A percentile compares a stretch with the other conserved stretches of the same genome.
Conservation (phyloP, 257 asterid species). For the Fraxinus excelsior region DNA sequence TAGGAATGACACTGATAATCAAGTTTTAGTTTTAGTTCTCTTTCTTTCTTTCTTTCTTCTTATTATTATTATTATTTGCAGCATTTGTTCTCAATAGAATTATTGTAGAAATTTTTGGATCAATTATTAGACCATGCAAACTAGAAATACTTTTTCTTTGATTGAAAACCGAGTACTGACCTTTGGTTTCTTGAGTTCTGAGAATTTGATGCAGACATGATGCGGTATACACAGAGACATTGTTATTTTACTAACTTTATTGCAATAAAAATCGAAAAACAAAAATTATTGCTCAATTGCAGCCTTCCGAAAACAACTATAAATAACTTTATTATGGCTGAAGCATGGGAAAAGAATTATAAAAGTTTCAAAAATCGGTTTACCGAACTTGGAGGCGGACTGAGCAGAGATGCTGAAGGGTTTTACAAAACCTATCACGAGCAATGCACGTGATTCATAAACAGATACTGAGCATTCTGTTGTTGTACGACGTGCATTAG, state of each 20-base stretch:
- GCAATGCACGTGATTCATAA: background rate
- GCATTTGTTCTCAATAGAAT: too few relatives aligned
- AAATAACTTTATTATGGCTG: background rate
- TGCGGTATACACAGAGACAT: constrained; percentile 52
- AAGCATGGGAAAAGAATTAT: background rate
- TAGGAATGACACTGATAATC: background rate
- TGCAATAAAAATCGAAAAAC: background rate
- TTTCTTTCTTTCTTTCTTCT: too few relatives aligned
- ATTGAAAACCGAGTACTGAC: constrained; percentile 34
- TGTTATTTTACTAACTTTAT: background rate
- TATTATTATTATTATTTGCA: too few relatives aligned
- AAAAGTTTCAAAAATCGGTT: background rate
- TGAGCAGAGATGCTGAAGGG: background rate
- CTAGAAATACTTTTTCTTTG: too few relatives aligned
- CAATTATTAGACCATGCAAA: too few relatives aligned
- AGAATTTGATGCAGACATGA: constrained; percentile 38
- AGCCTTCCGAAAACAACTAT: background rate
- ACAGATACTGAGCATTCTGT: background rate
- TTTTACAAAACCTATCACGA: background rate
- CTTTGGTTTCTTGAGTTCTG: constrained; percentile 36
- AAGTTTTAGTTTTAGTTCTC: too few relatives aligned
- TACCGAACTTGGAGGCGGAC: background rate
- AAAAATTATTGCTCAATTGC: background rate
- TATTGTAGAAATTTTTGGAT: too few relatives aligned
- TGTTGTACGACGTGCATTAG: background rate